A percentile compares a stretch with the other conserved stretches of the same genome.
These are phyloP conservation scores for Linum trigynum DNA, from an alignment of 345 rosid genomes.

Conservation along the genomic window DNA sequence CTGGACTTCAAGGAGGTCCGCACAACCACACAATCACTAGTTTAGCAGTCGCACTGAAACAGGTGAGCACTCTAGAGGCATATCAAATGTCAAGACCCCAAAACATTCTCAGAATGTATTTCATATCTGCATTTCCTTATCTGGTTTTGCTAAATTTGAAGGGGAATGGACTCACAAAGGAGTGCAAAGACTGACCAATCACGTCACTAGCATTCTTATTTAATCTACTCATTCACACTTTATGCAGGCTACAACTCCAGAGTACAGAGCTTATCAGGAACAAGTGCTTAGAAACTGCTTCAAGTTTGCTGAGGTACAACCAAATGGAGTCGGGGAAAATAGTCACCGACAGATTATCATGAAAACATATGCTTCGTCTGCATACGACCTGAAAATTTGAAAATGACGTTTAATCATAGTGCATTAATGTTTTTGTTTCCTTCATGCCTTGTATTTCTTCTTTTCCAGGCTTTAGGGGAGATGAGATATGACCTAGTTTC, in stretches of 20 bases:
- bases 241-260: conserved; percentile 75
- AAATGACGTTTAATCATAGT: neutral
- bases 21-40: conserved; percentile 98
- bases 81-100: neutral
- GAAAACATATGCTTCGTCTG: neutral
- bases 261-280: conserved; percentile 96
- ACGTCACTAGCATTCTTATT: neutral
- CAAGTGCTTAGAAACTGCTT: conserved; percentile 83
- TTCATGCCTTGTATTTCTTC: conserved; percentile 5
- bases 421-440: neutral
- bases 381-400: neutral
- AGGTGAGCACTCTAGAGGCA: conserved; percentile 32
- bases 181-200: too few species aligned
- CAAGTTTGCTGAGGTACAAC: conserved; percentile 73
- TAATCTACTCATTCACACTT: neutral
- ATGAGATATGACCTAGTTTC: conserved; percentile 86
- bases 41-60: conserved; percentile 92
- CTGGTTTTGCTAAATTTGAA: too few species aligned
- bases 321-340: conserved; percentile 1
- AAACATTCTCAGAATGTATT: neutral
- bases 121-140: neutral
- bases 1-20: conserved; percentile 99
- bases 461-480: conserved; percentile 49
- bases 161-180: too few species aligned
- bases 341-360: conserved; percentile 2